phyloP scores from a whole-genome alignment of 805 yeast genomes.

The Pichia kluyveri region DNA sequence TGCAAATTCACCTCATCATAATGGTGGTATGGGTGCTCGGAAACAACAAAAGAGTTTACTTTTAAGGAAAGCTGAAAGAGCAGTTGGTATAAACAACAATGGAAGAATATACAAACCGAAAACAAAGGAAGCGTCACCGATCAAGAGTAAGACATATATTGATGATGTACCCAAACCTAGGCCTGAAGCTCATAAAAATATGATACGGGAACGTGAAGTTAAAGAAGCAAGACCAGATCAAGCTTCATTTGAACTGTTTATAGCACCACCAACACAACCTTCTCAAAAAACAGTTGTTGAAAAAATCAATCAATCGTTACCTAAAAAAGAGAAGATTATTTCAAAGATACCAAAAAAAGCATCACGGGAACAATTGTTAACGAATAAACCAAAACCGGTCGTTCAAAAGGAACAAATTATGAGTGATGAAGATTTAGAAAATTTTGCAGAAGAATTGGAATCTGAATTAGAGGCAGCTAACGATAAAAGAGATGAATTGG shows the following conservation, averaged over 20 bases:
- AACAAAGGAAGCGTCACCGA: neutral
- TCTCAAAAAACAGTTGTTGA: neutral
- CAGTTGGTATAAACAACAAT: conserved; percentile 7
- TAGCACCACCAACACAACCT: neutral
- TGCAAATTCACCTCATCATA: conserved; percentile 1
- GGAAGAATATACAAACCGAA: neutral
- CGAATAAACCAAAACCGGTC: neutral
- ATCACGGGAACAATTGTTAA: neutral
- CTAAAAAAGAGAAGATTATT: neutral
- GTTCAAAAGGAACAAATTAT: neutral
- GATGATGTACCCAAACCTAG: neutral
- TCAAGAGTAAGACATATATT: neutral
- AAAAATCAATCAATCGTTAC: neutral
- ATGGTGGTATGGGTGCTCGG: conserved; percentile 4
- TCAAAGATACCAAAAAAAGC: too few species aligned
- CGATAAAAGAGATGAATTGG: neutral
- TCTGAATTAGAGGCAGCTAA: conserved; percentile 13
- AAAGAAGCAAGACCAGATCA: conserved; percentile 13
- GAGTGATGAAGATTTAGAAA: conserved; percentile 18
- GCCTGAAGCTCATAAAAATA: neutral
- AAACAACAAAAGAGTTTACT: conserved; percentile 16
- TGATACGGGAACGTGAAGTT: conserved; percentile 6
- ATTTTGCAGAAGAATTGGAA: conserved; percentile 19
- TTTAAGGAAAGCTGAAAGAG: conserved; percentile 16
- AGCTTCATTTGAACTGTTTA: neutral